These are phyloP conservation scores for Hordeum vulgare DNA, from an alignment of 176 grass and related monocot species.

Conservation along the genomic window DNA sequence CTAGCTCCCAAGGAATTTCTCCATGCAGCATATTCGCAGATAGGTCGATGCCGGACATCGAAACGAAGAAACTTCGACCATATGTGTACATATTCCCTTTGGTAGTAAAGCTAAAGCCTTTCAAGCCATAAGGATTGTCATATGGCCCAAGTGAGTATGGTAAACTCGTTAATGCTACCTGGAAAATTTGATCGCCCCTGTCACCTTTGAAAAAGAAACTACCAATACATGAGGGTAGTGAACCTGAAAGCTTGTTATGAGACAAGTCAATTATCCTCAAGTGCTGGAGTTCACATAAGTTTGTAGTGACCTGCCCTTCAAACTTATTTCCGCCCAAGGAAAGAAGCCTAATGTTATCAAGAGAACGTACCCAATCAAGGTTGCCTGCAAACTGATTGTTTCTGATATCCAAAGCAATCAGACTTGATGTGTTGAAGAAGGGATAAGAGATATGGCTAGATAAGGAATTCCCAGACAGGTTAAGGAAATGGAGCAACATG, in stretches of 20 bases:
- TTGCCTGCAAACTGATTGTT: constrained; percentile 8
- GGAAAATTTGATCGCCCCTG: too few relatives aligned
- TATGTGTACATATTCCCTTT: neutral
- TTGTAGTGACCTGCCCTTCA: neutral
- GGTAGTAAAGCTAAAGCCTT: neutral
- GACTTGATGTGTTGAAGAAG: neutral
- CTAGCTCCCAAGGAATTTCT: neutral
- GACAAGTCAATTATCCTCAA: constrained; percentile 17
- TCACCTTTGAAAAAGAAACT: neutral
- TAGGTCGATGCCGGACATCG: neutral
- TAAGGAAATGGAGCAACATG: neutral
- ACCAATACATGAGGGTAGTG: constrained; percentile 14
- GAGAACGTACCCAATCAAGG: neutral
- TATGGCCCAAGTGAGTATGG: too few relatives aligned
- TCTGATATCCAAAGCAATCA: neutral
- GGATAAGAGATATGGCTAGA: neutral
- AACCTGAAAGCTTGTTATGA: constrained; percentile 3
- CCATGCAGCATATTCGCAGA: neutral
- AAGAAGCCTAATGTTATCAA: neutral
- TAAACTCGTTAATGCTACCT: too few relatives aligned
- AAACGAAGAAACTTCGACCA: neutral
- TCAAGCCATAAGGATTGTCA: neutral
- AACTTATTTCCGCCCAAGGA: neutral
- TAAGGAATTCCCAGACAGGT: constrained; percentile 9
- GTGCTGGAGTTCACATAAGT: neutral